Conservation (phyloP, 768 basidiomycete genomes). For the Serendipita sp. region DNA sequence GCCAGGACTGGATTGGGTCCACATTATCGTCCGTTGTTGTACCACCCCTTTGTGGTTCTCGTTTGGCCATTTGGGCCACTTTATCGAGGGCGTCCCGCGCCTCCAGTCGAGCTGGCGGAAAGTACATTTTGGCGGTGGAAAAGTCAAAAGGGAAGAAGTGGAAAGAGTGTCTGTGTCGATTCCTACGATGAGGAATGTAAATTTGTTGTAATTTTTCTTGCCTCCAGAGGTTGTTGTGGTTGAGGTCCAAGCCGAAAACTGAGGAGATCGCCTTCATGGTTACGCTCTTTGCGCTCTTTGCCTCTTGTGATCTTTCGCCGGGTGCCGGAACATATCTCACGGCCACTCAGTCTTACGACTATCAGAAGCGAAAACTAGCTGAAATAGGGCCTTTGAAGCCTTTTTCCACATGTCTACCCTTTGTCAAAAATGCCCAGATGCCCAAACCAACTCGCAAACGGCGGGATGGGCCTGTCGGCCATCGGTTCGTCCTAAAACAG, state of each 20-base stretch:
- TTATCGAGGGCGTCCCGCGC: constrained; percentile 1
- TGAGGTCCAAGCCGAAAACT: background rate
- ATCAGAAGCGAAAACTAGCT: no score
- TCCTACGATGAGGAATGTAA: background rate
- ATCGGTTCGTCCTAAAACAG: no score
- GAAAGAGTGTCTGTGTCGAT: background rate
- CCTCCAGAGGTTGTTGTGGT: background rate
- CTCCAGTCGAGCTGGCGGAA: background rate
- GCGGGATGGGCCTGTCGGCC: no score
- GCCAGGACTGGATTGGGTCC: background rate
- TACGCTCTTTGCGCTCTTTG: no score
- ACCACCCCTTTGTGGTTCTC: background rate
- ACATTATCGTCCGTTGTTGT: background rate
- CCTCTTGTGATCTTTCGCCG: no score
- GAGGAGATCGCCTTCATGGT: background rate
- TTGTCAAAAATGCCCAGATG: no score
- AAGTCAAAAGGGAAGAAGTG: background rate
- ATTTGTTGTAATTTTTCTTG: background rate
- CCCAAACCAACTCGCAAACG: no score
- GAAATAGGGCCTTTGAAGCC: no score
- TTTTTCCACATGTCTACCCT: no score
- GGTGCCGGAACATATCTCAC: no score
- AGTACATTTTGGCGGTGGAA: background rate
- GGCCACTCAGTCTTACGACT: no score
- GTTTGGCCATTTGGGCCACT: background rate